Base-by-base conservation (phyloP, 371 early-diverging fungal genomes). In the Rhizomucor pusillus region DNA sequence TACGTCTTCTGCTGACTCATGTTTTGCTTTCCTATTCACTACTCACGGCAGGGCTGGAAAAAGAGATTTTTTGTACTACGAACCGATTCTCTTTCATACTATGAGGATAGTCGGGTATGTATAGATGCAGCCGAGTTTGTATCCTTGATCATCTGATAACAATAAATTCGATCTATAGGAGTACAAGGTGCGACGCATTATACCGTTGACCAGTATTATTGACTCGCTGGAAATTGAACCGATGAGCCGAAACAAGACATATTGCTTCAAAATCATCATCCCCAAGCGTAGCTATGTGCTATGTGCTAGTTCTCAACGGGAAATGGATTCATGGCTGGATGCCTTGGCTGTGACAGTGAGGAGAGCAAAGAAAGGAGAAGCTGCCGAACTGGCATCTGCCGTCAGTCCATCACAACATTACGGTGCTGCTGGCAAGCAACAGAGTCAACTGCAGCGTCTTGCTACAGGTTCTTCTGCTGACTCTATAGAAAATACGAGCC, bases 41-140 rank as follows among this genome's bases (percentile, higher is more conserved):
- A 29, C 22, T 16, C 45, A 39, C 40, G 16, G 36, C 66, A 87
- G 84, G 77, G 80, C 18, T 93, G 93, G 93, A 84, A 87, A 65
- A 88, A 86, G 58, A 81, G 90, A 22, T 93, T 90, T 91, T 90
- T 91, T 71, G 93, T 91, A 9, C 62, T 93, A 10, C 70, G 92
- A 35, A 83, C 82, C 35, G 88, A 86, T 46, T 83, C 81, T n/a
- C 63, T 93, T 41, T 75, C 83, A 5, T 87, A 84, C 60, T 93
- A 93, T 69, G 90, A 91, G 65, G 84, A 93, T 57, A 80, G 83
- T 22, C 86, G 85, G 74, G 87, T 86, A 77, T 51, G 57, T 46
- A 18, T 10, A 4, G 20, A 41, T 46, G n/a, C n/a, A n/a, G n/a
- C n/a, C n/a, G n/a, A 16, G 23, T 25, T 36, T 20, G 35, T 18